Percentiles rank a stretch among this genome's conserved stretches.
Conservation (phyloP, 495 filamentous ascomycete species). For the Saxophila tyrrhenica region DNA sequence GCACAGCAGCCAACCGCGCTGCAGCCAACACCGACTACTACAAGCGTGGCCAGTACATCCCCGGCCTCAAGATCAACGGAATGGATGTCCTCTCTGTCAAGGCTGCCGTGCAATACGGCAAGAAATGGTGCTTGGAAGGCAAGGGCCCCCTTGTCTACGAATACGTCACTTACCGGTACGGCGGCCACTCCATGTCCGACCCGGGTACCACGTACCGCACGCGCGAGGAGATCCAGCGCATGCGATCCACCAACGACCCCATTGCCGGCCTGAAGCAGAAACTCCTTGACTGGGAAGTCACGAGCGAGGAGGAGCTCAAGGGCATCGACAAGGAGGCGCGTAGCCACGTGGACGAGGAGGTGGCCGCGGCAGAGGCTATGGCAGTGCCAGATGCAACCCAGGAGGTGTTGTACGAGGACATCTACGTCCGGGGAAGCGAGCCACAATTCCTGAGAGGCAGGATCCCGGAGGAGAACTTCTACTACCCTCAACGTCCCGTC, state of each 20-base stretch:
- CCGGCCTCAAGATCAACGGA: slow-evolving; percentile 96
- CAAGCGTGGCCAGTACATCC: slow-evolving; percentile 99
- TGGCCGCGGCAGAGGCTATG: slow-evolving; percentile 81
- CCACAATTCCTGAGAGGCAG: slow-evolving; percentile 83
- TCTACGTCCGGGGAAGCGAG: slow-evolving; percentile 87
- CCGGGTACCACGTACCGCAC: slow-evolving; percentile 98
- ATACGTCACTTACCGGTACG: slow-evolving; percentile 98
- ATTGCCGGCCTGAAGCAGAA: slow-evolving; percentile 97
- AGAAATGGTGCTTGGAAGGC: slow-evolving; percentile 65
- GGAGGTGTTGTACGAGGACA: slow-evolving; percentile 87
- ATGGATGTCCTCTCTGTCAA: slow-evolving; percentile 99
- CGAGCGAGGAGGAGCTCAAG: slow-evolving; percentile 95
- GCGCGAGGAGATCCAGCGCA: slow-evolving; percentile 97
- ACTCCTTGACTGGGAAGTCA: slow-evolving; percentile 88
- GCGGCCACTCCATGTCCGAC: slow-evolving; percentile 98
- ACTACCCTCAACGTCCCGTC: slow-evolving; percentile 42
- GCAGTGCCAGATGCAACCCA: slow-evolving; percentile 58
- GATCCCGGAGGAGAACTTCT: slow-evolving; percentile 86
- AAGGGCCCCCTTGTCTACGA: slow-evolving; percentile 92
- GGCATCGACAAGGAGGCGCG: slow-evolving; percentile 83
- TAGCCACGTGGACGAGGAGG: slow-evolving; percentile 74
- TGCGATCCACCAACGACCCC: slow-evolving; percentile 96
- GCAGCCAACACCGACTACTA: slow-evolving; percentile 98
- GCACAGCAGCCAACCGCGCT: slow-evolving; percentile 86
- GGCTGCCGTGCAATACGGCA: slow-evolving; percentile 85